Conservation (phyloP, 2,329 filamentous ascomycete species). For the Tolypocladium guangdongense region DNA sequence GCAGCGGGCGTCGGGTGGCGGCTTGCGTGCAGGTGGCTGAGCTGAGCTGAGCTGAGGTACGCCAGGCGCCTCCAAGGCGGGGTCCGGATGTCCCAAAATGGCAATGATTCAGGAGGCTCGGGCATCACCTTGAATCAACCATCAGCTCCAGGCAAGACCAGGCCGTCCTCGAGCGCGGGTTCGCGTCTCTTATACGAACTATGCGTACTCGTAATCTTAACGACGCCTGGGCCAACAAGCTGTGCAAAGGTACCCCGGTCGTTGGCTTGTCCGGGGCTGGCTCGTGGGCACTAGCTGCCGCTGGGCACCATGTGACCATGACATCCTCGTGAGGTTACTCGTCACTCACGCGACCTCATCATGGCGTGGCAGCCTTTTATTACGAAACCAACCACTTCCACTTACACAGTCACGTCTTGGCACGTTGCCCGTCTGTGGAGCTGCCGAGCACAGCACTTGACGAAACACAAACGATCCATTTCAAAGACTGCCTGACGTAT, state of each 20-base stretch:
- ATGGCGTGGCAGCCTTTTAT: not conserved
- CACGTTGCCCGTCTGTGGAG: not conserved
- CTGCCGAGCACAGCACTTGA: not conserved
- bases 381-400: not conserved
- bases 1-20: not conserved
- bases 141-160: not conserved
- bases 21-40: not conserved
- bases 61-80: not conserved
- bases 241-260: too few species aligned
- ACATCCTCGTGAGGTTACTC: not conserved
- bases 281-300: not conserved
- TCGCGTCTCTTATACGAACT: not conserved
- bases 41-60: not conserved
- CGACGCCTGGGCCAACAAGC: not conserved
- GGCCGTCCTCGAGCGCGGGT: not conserved
- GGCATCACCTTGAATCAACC: not conserved
- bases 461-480: conserved; percentile 4
- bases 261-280: too few species aligned
- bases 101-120: not conserved
- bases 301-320: not conserved
- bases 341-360: not conserved
- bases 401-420: not conserved
- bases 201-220: too few species aligned
- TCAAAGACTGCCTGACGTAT: conserved; percentile 4
- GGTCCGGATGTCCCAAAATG: not conserved